Base-by-base conservation (phyloP, 176 grass and related monocot species). In the Tillandsia leiboldiana region DNA sequence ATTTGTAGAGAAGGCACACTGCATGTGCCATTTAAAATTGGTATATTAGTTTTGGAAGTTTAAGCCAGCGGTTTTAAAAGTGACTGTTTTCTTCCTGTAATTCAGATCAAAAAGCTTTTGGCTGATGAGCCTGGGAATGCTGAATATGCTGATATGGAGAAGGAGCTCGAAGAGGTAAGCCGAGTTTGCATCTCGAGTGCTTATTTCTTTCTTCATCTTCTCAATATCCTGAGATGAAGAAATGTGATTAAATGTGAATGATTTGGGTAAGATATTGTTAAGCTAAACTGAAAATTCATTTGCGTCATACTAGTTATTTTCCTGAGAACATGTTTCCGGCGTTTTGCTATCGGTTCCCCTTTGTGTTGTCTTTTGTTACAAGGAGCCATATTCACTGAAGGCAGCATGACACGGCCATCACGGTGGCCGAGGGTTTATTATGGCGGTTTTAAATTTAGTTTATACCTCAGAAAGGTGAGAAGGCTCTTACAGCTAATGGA, bases 141-240 rank as follows among this genome's bases (percentile, higher is more conserved):
- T 72, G 91, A 96, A 80, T 96, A 90, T 82, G 66, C 78, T 73
- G 91, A 90, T 72, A 96, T 96, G 91, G 87, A 96, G 72, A 96
- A 87, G 71, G 91, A 96, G 64, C 91, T 96, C 77, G 75, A 96
- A 75, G 91, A 90, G 84, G 91, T 87, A 64, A 90, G 56, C n/a
- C 10, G 56, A 61, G n/a, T 61, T 7, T 61, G 22, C 22, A 18
- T 61, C 56, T 9, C 17, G 18, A 23, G 56, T 61, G 56, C 56
- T 61, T 61, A 20, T 18, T 61, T 61, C 56, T 61, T 61, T 61
- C 56, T 22, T 66, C 17, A 67, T n/a, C 15, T 47, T 47, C 18
- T 13, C 3, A 9, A 67, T 47, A 67, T 67, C 29, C 8, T 49
- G 29, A 67, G 33, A 20, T 20, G 22, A 20, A 61, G 56, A 20